Evolutionary conservation across 176 grass and related monocot species (phyloP), one percentile per base, ranked within the genome.

Genomic region (Juncus effusus): DNA sequence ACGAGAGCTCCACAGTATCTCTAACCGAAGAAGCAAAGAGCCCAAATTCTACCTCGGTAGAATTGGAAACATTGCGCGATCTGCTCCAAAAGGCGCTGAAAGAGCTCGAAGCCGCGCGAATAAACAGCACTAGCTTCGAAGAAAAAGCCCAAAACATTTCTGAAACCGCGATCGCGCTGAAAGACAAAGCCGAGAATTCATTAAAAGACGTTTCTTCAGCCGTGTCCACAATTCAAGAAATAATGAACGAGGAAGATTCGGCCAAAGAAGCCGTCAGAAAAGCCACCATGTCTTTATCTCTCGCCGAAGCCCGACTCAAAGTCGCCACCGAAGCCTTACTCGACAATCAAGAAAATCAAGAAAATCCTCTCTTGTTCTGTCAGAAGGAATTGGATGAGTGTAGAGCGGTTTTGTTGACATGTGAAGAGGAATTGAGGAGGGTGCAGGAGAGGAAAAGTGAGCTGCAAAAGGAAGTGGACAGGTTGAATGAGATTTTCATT

Each of bases 111-210:
- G 85, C 80, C 16, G 88, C 85, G 8, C 56, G 63, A 63, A 66
- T 89, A 53, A 99, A 90, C 78, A 93, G 94, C 67, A 86, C 85
- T 40, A 85, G 89, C 85, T 99, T 93, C 11, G 94, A 99, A 67
- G 85, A 84, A 73, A 93, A 89, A 78, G 85, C 94, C 0, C 88
- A 93, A 41, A 80, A 76, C 12, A 84, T 99, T 60, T 89, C 94
- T 0, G 94, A 99, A 78, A 78, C 80, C 0, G 94, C 94, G 16
- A 99, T 99, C 10, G 85, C 85, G 7, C 77, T 93, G 10, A 93
- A 99, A 69, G 94, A 99, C 72, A 66, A 74, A 7, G 85, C 94
- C 0, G 94, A 99, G 7, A 50, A 3, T 38, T 68, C 88, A 1
- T 78, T 81, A 65, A 47, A 8, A 13, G 85, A 93, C 40, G 85